Conservation (phyloP, 139 green algal genomes). For the Trebouxia sp. region DNA sequence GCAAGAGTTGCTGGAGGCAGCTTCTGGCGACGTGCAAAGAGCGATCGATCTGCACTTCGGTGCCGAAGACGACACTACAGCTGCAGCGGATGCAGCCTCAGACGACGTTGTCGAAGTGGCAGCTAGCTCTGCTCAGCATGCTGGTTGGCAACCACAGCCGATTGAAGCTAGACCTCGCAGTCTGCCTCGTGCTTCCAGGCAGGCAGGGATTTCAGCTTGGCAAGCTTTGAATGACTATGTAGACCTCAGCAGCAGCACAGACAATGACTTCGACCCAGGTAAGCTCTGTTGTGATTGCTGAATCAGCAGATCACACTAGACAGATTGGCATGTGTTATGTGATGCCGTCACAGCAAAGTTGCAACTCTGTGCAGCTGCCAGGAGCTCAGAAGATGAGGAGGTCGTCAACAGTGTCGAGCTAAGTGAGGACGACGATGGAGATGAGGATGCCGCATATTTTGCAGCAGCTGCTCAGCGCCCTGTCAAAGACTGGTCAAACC, state of each 20-base stretch:
- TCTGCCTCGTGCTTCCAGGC: background rate
- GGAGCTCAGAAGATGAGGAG: background rate
- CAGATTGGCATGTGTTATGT: no score
- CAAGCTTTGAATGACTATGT: background rate
- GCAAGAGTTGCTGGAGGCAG: constrained; percentile 1
- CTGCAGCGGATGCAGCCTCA: background rate
- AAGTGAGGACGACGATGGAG: background rate
- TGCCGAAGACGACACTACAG: background rate
- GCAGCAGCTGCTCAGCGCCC: background rate
- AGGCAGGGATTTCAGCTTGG: background rate
- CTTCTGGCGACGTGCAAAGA: constrained; percentile 18
- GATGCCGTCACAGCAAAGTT: no score
- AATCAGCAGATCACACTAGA: no score
- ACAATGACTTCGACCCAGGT: constrained; percentile 28
- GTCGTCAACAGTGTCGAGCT: no score
- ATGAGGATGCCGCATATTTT: background rate
- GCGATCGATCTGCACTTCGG: constrained; percentile 36
- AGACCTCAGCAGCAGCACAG: constrained; percentile 11
- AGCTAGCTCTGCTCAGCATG: no score
- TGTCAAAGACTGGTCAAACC: background rate
- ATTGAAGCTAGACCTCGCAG: background rate
- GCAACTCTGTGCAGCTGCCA: background rate
- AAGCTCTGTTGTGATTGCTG: background rate
- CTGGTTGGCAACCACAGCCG: background rate
- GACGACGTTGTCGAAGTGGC: no score